Base-by-base conservation (phyloP, 768 basidiomycete genomes). In the Chalciporus pseudorubinellus region DNA sequence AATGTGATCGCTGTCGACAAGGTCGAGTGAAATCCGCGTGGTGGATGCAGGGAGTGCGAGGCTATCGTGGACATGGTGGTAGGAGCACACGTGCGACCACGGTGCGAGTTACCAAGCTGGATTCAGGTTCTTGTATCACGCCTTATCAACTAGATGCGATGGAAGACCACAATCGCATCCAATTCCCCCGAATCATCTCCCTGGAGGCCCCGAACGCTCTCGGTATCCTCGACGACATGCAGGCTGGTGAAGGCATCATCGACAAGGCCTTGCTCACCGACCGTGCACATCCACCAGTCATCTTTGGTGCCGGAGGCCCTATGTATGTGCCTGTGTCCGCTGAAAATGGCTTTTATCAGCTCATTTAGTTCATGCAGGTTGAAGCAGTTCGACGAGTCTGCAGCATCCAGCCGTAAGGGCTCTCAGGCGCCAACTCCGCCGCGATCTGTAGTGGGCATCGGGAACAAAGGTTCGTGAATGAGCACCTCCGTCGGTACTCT, bases 361-460 rank as follows among this genome's bases (percentile, higher is more conserved):
- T 59, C 44, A 51, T 24, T 28, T 36, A 8, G 6, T 11, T 1
- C 43, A 16, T 43, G 11, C 52, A 91, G 88, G 84, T 69, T 92
- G 59, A 90, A 87, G 73, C 77, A 78, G 58, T 92, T 91, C 59
- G 89, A 92, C 65, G 76, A 87, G 67, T 87, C 88, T 38, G 77
- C 83, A 42, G 77, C 83, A 19, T 76, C 81, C 13, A 91, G 89
- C 59, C 76, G 85, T 52, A 80, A 78, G 56, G 80, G 79, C 39
- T 92, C 90, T 40, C 80, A 83, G 56, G 82, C 89, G 4, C 79
- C 85, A 19, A 90, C 89, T 0, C 89, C 90, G 3, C 90, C 92
- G 1, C 78, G 78, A 50, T 85, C 90, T 11, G 92, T 94, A 3
- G 89, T 89, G 52, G 92, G 92, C 13, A 94, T 94, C 52, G 92